Conservation (phyloP, 208 protist genomes). For the Acanthamoeba quina region DNA sequence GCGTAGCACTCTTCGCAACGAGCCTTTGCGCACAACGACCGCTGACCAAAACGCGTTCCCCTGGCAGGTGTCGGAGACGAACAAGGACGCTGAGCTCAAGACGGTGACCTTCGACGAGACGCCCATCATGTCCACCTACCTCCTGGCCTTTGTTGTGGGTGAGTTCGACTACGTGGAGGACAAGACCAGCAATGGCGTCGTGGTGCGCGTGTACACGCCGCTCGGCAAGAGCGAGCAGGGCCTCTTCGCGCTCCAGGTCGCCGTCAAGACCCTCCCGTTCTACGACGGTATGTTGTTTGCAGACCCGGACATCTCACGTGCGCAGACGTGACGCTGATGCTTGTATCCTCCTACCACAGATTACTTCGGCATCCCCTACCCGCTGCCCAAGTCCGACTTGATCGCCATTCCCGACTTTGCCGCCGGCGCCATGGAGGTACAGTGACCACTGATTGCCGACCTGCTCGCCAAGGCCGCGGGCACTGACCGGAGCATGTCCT, state of each 20-base stretch:
- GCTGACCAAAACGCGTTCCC: background rate
- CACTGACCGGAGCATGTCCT: no score
- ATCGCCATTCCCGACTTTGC: slow-evolving; percentile 93
- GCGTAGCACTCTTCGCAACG: slow-evolving; percentile 85
- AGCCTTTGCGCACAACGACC: background rate
- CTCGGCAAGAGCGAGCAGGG: slow-evolving; percentile 84
- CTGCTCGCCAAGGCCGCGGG: no score
- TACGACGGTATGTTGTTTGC: background rate
- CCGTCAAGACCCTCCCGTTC: slow-evolving; percentile 64
- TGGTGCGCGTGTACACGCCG: slow-evolving; percentile 86
- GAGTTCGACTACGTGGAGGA: slow-evolving; percentile 93
- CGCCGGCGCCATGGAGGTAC: slow-evolving; percentile 95
- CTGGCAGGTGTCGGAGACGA: slow-evolving; percentile 10
- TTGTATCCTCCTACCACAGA: background rate
- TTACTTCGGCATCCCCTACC: slow-evolving; percentile 79
- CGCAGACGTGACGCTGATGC: background rate
- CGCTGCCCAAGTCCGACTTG: slow-evolving; percentile 96
- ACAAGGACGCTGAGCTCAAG: slow-evolving; percentile 42
- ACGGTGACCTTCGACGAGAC: slow-evolving; percentile 85
- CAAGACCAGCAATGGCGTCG: slow-evolving; percentile 79
- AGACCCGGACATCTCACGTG: background rate
- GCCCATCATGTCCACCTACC: slow-evolving; percentile 93
- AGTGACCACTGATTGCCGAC: background rate
- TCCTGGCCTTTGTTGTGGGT: slow-evolving; percentile 95
- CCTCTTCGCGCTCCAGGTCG: slow-evolving; percentile 94